These are phyloP conservation scores for Globisporangium viniferum DNA, from an alignment of 352 stramenopile genomes.

Conservation along the genomic window DNA sequence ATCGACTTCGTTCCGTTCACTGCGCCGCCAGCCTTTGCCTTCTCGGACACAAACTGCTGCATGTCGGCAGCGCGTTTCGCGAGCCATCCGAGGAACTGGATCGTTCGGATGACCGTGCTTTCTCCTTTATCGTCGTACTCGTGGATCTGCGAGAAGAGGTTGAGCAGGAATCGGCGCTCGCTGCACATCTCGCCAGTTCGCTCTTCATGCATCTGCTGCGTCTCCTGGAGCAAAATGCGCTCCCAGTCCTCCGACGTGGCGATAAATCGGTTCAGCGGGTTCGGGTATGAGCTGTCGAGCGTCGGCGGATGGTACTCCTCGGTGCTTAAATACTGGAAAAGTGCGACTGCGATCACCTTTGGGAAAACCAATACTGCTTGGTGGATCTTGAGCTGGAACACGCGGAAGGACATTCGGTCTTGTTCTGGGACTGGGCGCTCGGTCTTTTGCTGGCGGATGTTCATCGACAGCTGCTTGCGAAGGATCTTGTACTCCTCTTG, in stretches of 20 bases:
- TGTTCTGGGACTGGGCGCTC: constrained; percentile 80
- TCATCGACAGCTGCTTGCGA: constrained; percentile 77
- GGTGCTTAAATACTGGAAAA: constrained; percentile 78
- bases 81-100: constrained; percentile 80
- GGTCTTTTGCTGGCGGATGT: constrained; percentile 82
- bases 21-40: background rate
- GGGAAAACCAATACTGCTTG: constrained; percentile 74
- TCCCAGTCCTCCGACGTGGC: constrained; percentile 52
- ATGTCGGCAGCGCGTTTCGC: constrained; percentile 63
- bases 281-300: constrained; percentile 43
- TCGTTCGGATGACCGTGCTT: constrained; percentile 78
- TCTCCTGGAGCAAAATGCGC: constrained; percentile 49
- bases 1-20: constrained; percentile 18
- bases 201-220: constrained; percentile 61
- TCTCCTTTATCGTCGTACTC: constrained; percentile 88
- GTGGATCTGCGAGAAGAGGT: constrained; percentile 82
- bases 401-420: constrained; percentile 82
- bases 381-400: constrained; percentile 85
- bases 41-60: constrained; percentile 46
- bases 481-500: constrained; percentile 68
- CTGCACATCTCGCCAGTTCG: constrained; percentile 66
- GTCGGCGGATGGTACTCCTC: constrained; percentile 62
- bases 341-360: constrained; percentile 48
- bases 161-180: constrained; percentile 74
- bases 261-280: constrained; percentile 52